phyloP scores from a whole-genome alignment of 371 early-diverging fungal genomes.

The Circinella minor region DNA sequence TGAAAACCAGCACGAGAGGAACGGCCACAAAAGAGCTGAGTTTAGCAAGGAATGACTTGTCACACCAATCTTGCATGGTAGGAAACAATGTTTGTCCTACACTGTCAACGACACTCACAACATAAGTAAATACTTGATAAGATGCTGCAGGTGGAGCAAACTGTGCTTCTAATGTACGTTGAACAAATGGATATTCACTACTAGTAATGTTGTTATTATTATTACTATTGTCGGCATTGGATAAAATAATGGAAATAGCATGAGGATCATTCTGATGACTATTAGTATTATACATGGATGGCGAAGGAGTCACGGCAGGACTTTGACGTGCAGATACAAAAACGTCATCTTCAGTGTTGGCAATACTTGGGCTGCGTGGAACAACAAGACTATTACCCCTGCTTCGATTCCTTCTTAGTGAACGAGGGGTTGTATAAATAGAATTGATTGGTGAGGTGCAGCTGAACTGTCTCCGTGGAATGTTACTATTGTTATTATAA shows the following conservation, averaged over 20 bases:
- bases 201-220: too few species aligned
- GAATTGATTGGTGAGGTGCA: slow-evolving; percentile 4
- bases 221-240: slow-evolving; percentile 5
- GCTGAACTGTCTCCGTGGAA: slow-evolving; percentile 2
- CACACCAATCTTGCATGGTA: slow-evolving; percentile 53
- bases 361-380: slow-evolving; percentile 25
- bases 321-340: slow-evolving; percentile 41
- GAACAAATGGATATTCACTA: slow-evolving; percentile 10
- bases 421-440: background rate
- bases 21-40: slow-evolving; percentile 55
- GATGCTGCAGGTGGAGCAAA: slow-evolving; percentile 8
- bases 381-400: slow-evolving; percentile 10
- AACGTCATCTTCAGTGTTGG: slow-evolving; percentile 30
- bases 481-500: background rate
- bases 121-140: slow-evolving; percentile 1
- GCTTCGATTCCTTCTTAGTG: background rate
- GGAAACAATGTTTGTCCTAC: slow-evolving; percentile 49
- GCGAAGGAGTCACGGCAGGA: slow-evolving; percentile 17
- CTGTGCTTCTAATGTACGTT: slow-evolving; percentile 7
- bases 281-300: slow-evolving; percentile 17
- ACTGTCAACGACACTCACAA: slow-evolving; percentile 6
- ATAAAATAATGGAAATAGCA: slow-evolving; percentile 14
- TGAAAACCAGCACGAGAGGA: slow-evolving; percentile 59
- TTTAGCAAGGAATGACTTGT: slow-evolving; percentile 51
- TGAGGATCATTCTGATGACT: background rate